Evolutionary conservation across 2,329 filamentous ascomycete genomes (phyloP).

Genomic region (Cladosporium sp.): DNA sequence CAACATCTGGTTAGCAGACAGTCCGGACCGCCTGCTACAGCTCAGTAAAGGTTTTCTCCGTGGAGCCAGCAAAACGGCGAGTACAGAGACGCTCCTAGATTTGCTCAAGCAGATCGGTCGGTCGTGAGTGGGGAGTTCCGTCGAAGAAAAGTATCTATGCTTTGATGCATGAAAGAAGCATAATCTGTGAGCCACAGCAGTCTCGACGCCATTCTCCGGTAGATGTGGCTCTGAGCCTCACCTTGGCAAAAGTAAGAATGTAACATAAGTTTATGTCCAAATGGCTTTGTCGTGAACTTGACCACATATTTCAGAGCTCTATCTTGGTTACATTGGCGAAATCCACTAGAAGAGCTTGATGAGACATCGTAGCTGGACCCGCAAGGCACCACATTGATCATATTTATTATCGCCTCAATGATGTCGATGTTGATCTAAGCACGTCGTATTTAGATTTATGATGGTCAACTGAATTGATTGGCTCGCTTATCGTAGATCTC

Average conservation of each 20-base stretch:
- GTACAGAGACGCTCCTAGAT: neutral
- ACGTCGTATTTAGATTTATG: neutral
- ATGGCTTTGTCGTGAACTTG: neutral
- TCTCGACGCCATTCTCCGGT: neutral
- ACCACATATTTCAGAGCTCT: neutral
- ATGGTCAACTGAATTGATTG: neutral
- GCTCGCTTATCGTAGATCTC: neutral
- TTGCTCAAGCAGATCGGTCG: neutral
- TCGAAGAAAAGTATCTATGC: neutral
- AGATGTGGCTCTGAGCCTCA: neutral
- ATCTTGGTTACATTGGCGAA: neutral
- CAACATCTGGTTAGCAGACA: neutral
- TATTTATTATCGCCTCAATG: neutral
- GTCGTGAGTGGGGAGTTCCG: neutral
- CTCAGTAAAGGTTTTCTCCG: neutral
- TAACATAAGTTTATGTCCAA: neutral
- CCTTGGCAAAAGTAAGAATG: neutral
- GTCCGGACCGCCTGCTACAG: neutral
- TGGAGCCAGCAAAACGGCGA: neutral
- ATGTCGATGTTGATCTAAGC: neutral
- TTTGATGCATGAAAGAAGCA: neutral
- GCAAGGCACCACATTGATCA: neutral
- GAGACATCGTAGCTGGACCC: rapidly evolving
- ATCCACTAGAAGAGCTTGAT: neutral
- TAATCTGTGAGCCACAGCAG: neutral